phyloP scores from a whole-genome alignment of 176 grass and related monocot genomes.

The Oryza coarctata region DNA sequence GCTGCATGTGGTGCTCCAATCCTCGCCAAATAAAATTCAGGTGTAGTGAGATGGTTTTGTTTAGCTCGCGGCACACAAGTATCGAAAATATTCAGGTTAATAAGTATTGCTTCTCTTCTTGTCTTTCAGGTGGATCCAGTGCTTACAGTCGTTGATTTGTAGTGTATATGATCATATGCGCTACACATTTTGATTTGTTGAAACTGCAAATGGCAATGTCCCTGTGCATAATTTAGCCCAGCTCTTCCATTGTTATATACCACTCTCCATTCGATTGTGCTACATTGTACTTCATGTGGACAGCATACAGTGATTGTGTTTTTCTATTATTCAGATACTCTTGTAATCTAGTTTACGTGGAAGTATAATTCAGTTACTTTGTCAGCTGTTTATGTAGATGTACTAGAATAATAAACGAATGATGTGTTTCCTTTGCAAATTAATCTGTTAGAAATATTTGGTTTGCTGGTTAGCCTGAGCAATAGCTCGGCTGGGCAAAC shows the following conservation, averaged over 20 bases:
- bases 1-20: constrained; percentile 70
- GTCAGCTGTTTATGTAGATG: neutral
- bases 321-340: neutral
- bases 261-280: neutral
- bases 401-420: neutral
- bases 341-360: neutral
- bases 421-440: neutral
- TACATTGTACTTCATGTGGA: neutral
- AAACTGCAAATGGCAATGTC: neutral
- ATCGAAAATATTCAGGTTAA: neutral
- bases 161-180: constrained; percentile 35
- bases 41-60: neutral
- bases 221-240: constrained; percentile 18
- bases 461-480: no score
- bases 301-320: neutral
- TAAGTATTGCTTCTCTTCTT: neutral
- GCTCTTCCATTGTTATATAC: neutral
- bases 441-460: no score
- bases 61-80: neutral
- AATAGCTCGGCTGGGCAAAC: no score
- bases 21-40: constrained; percentile 56
- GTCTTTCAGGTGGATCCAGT: constrained; percentile 18
- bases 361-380: neutral
- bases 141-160: neutral
- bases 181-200: neutral